phyloP scores from a whole-genome alignment of 2,329 filamentous ascomycete genomes.

The Colletotrichum orbiculare region DNA sequence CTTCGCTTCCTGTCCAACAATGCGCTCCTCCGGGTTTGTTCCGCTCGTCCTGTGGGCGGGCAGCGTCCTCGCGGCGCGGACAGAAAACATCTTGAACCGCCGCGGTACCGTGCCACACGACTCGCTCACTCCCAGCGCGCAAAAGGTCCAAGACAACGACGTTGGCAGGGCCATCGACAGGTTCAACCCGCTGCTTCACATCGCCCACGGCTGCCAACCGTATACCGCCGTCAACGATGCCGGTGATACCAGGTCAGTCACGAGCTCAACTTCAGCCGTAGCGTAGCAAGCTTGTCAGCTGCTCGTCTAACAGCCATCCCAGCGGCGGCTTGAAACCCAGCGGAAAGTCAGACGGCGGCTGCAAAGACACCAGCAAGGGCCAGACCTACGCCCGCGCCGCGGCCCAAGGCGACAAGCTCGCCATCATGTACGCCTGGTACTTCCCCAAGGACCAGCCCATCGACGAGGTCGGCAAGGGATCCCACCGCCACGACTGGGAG shows the following conservation, averaged over 20 bases:
- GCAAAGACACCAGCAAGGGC: conserved; percentile 46
- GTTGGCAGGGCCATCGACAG: conserved; percentile 16
- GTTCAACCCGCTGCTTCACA: conserved; percentile 31
- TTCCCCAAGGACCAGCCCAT: conserved; percentile 57
- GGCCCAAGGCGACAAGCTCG: conserved; percentile 44
- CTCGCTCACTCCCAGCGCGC: not conserved
- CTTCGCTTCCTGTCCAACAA: not conserved
- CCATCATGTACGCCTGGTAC: conserved; percentile 58
- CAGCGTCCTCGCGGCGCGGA: not conserved
- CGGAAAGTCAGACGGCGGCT: conserved; percentile 46
- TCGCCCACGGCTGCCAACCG: conserved; percentile 17
- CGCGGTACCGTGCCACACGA: conserved; percentile 10
- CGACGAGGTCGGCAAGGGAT: conserved; percentile 41
- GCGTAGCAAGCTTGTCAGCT: too few relatives aligned
- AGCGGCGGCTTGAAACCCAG: conserved; percentile 49
- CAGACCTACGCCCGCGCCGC: conserved; percentile 52
- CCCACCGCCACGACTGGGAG: conserved; percentile 56
- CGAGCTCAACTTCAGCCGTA: not conserved
- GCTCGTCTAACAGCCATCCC: not conserved
- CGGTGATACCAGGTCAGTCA: conserved; percentile 11
- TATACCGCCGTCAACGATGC: conserved; percentile 17
- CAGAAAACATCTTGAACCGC: not conserved
- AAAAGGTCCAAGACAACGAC: conserved; percentile 12
- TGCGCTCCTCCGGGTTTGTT: conserved; percentile 2
- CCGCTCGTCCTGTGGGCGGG: conserved; percentile 2